Conservation (phyloP, 176 grass and related monocot genomes). For the Raddia guianensis region DNA sequence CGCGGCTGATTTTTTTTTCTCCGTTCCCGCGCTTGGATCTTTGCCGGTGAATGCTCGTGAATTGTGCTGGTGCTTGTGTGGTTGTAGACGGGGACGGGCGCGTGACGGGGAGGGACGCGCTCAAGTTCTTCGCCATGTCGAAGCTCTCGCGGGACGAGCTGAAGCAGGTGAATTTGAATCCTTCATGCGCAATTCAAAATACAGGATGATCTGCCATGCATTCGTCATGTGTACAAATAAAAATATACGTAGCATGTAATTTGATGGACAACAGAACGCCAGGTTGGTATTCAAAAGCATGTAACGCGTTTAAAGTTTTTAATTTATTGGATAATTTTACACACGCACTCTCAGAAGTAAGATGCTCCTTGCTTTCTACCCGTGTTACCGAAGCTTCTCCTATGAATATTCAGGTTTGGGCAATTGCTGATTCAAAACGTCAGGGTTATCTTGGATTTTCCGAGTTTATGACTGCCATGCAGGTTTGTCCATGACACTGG, state of each 20-base stretch:
- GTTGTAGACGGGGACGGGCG: constrained; percentile 70
- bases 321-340: background rate
- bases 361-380: background rate
- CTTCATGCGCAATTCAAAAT: background rate
- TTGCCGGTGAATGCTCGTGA: background rate
- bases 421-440: constrained; percentile 76
- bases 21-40: background rate
- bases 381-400: background rate
- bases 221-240: background rate
- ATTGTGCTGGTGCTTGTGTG: background rate
- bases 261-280: background rate
- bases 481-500: constrained; percentile 39
- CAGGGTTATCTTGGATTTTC: constrained; percentile 78
- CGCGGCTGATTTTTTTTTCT: too few species aligned
- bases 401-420: constrained; percentile 55
- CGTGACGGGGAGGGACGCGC: constrained; percentile 74
- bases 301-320: background rate
- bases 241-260: background rate
- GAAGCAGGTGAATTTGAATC: constrained; percentile 57
- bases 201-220: background rate
- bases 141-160: constrained; percentile 78
- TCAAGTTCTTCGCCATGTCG: constrained; percentile 93
- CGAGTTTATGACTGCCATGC: constrained; percentile 73
- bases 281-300: background rate
- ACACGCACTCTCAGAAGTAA: too few species aligned